Evolutionary conservation across 306 rosid species (phyloP).

Genomic region (Cicer judaicum): DNA sequence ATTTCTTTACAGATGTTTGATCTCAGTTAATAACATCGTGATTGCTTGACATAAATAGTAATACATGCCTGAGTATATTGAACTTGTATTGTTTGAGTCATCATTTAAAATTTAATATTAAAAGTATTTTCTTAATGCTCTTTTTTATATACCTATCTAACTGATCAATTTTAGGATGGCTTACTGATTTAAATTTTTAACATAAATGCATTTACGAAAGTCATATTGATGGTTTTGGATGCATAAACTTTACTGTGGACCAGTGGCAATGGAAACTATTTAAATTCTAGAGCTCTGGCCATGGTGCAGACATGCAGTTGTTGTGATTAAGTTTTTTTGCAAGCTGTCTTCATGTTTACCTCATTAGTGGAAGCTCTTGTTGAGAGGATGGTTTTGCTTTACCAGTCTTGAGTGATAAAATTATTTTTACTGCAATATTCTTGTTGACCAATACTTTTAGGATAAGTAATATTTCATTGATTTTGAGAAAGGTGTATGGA

Average conservation of each 20-base stretch:
- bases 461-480: conserved; percentile 14
- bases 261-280: not conserved
- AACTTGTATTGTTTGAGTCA: conserved; percentile 16
- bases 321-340: not conserved
- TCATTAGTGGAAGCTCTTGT: conserved; percentile 15
- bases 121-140: conserved; percentile 12
- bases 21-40: not conserved
- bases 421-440: conserved; percentile 7
- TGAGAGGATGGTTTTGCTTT: conserved; percentile 25
- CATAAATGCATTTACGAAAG: not conserved
- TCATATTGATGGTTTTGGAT: conserved; percentile 14
- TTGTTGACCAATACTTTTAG: conserved; percentile 27
- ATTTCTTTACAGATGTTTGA: not conserved
- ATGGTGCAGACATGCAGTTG: not conserved
- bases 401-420: not conserved
- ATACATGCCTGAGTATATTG: conserved; percentile 10
- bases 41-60: conserved; percentile 6
- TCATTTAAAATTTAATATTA: not conserved
- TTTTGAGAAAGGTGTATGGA: not conserved
- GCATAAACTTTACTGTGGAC: not conserved
- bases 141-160: not conserved
- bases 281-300: conserved; percentile 11
- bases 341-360: conserved; percentile 21
- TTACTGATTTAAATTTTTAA: not conserved
- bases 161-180: conserved; percentile 2